Conservation (phyloP, 768 basidiomycete genomes). For the Suillus spraguei region DNA sequence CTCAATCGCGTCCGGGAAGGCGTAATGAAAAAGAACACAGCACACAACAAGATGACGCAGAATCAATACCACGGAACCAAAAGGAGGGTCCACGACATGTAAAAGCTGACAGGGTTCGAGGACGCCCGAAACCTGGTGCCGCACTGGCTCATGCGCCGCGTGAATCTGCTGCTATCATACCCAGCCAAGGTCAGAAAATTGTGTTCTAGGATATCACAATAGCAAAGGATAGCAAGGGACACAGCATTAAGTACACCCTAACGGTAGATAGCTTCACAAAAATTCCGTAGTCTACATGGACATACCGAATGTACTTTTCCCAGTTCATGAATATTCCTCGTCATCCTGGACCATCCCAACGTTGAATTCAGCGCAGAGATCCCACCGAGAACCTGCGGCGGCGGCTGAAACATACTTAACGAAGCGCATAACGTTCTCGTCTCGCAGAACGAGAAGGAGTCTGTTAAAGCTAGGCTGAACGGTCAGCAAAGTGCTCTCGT, state of each 20-base stretch:
- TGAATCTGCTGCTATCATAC: conserved; percentile 69
- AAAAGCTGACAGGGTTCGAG: conserved; percentile 27
- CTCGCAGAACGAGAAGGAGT: conserved; percentile 85
- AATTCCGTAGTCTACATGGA: conserved; percentile 1
- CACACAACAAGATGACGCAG: conserved; percentile 11
- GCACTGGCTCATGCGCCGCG: conserved; percentile 77
- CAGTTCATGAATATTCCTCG: conserved; percentile 37
- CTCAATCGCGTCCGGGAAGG: conserved; percentile 9
- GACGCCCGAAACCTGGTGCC: conserved; percentile 74
- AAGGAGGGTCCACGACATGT: conserved; percentile 18
- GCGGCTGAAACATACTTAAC: conserved; percentile 93
- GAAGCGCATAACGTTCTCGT: conserved; percentile 92
- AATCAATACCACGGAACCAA: conserved; percentile 14
- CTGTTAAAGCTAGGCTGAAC: conserved; percentile 91
- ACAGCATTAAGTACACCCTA: not conserved
- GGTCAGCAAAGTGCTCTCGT: conserved; percentile 79
- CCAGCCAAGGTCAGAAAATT: conserved; percentile 72
- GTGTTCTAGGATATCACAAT: conserved; percentile 50
- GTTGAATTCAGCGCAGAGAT: conserved; percentile 90
- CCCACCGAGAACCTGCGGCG: conserved; percentile 92
- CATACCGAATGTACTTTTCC: conserved; percentile 3
- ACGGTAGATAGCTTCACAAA: conserved; percentile 1
- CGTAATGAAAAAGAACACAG: conserved; percentile 10
- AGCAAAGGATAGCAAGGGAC: not conserved
- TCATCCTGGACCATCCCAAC: conserved; percentile 78